These are phyloP conservation scores for Harringtonia aguacate DNA, from an alignment of 2,329 filamentous ascomycete genomes.

Conservation along the genomic window DNA sequence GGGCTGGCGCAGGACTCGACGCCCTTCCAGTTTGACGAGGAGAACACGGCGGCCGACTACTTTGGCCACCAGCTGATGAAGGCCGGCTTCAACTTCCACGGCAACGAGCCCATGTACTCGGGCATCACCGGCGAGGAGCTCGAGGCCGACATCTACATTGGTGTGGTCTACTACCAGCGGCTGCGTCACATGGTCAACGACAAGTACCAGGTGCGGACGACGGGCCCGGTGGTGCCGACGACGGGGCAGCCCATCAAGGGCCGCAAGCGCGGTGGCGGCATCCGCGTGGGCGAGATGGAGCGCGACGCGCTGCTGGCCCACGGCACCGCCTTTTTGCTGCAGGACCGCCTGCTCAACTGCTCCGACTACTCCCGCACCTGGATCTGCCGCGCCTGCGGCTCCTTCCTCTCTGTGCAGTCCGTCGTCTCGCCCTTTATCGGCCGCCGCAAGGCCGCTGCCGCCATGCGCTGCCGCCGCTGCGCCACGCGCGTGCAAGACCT, in stretches of 20 bases:
- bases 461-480: slow-evolving; percentile 71
- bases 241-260: slow-evolving; percentile 97
- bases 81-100: slow-evolving; percentile 95
- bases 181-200: slow-evolving; percentile 99
- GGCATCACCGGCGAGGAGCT: slow-evolving; percentile 94
- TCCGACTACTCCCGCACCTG: slow-evolving; percentile 85
- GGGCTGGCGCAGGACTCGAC: slow-evolving; percentile 94
- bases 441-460: slow-evolving; percentile 55
- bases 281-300: slow-evolving; percentile 99
- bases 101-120: slow-evolving; percentile 97
- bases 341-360: slow-evolving; percentile 94
- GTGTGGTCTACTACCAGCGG: slow-evolving; percentile 96
- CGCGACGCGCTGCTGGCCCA: slow-evolving; percentile 90
- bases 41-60: slow-evolving; percentile 84
- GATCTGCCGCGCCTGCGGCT: slow-evolving; percentile 82
- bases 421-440: slow-evolving; percentile 56
- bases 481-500: slow-evolving; percentile 51
- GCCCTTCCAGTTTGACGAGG: slow-evolving; percentile 88
- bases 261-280: slow-evolving; percentile 91
- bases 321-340: slow-evolving; percentile 86
- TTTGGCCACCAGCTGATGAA: slow-evolving; percentile 93
- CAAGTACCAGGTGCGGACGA: slow-evolving; percentile 96
- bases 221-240: slow-evolving; percentile 78
- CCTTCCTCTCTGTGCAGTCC: slow-evolving; percentile 79
- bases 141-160: slow-evolving; percentile 89